Evolutionary conservation across 139 green algal genomes (phyloP).

Genomic region (Chlorella sp.): DNA sequence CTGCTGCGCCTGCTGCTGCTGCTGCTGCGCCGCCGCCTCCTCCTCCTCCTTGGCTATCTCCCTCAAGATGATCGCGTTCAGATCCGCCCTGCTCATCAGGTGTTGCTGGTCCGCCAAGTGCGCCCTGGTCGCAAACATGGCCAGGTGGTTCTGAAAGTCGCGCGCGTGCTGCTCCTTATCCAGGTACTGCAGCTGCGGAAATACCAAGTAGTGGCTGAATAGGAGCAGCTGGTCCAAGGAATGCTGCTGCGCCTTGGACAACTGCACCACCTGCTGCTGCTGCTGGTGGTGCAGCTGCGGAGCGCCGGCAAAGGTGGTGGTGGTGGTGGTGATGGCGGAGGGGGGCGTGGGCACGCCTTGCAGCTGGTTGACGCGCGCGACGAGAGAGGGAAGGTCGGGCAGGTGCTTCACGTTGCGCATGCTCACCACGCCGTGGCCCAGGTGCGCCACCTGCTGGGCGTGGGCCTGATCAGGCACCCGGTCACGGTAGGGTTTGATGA

Average conservation of each 20-base stretch:
- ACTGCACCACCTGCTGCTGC: constrained; percentile 1
- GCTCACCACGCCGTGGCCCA: constrained; percentile 32
- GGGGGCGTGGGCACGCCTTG: constrained; percentile 1
- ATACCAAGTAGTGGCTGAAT: constrained; percentile 32
- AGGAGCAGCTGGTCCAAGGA: constrained; percentile 22
- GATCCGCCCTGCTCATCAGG: constrained; percentile 4
- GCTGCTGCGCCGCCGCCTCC: neutral
- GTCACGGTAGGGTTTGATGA: constrained; percentile 30
- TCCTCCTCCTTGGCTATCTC: constrained; percentile 1
- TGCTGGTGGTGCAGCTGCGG: too few relatives aligned
- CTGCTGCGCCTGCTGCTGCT: neutral
- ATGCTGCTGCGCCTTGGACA: neutral
- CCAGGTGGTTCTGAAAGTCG: constrained; percentile 30
- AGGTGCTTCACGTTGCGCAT: constrained; percentile 28
- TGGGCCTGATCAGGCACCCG: constrained; percentile 24
- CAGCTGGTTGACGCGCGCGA: constrained; percentile 20
- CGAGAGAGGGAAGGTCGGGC: constrained; percentile 17
- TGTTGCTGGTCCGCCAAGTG: constrained; percentile 29
- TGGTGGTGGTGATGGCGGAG: too few relatives aligned
- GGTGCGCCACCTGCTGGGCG: constrained; percentile 16
- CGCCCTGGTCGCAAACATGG: constrained; percentile 29
- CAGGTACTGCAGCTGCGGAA: constrained; percentile 28
- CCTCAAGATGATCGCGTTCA: constrained; percentile 10
- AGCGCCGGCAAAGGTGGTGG: too few relatives aligned
- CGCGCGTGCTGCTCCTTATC: constrained; percentile 31